Evolutionary conservation across 257 asterid genomes (phyloP).

Genomic region (Marsdenia floribunda): DNA sequence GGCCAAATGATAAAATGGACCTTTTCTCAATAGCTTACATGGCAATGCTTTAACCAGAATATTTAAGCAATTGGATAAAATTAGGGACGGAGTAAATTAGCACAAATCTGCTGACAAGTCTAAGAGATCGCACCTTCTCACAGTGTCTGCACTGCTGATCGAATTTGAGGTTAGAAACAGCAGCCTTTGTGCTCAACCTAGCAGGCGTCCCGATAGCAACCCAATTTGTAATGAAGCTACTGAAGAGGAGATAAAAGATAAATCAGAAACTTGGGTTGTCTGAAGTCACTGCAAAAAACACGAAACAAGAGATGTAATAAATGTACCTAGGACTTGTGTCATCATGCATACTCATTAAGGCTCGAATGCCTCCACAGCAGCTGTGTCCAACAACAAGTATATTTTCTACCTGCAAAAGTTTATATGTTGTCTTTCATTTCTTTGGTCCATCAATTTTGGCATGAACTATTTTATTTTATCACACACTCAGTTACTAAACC

Average conservation of each 20-base stretch:
- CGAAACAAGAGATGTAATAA: neutral
- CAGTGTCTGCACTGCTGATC: conserved; percentile 96
- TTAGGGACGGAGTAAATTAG: neutral
- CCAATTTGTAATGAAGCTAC: conserved; percentile 87
- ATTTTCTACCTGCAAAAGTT: conserved; percentile 64
- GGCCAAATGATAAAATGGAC: neutral
- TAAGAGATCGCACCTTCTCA: conserved; percentile 58
- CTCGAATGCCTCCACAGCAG: conserved; percentile 94
- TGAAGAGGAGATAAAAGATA: conserved; percentile 24
- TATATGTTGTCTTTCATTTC: neutral
- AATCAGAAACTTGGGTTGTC: conserved; percentile 19
- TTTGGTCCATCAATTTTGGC: neutral
- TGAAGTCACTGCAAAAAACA: neutral
- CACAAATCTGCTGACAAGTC: neutral
- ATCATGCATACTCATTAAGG: conserved; percentile 86
- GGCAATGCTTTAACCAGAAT: neutral
- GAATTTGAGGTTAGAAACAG: conserved; percentile 67
- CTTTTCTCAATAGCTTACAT: neutral
- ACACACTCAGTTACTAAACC: neutral
- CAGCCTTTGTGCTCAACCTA: conserved; percentile 53
- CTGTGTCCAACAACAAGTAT: conserved; percentile 87
- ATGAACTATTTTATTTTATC: neutral
- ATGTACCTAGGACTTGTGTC: conserved; percentile 53
- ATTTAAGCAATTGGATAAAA: conserved; percentile 4
- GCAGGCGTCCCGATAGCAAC: conserved; percentile 67